These are phyloP conservation scores for Claviceps africana DNA, from an alignment of 2,329 filamentous ascomycete genomes.

Conservation along the genomic window DNA sequence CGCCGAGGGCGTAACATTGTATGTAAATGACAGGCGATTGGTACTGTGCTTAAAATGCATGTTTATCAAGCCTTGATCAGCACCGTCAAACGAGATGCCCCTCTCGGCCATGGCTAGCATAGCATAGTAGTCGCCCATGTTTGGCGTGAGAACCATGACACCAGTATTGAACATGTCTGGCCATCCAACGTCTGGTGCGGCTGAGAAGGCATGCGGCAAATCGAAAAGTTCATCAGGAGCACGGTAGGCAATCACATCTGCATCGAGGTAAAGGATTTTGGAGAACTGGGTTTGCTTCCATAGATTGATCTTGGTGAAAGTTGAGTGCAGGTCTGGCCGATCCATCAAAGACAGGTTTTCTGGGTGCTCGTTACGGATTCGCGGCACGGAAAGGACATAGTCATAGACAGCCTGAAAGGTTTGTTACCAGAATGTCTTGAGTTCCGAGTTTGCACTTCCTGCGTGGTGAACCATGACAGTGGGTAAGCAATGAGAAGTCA, in stretches of 20 bases:
- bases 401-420: conserved; percentile 62
- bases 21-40: conserved; percentile 83
- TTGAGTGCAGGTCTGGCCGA: conserved; percentile 74
- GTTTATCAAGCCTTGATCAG: conserved; percentile 89
- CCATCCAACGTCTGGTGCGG: conserved; percentile 93
- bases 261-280: conserved; percentile 88
- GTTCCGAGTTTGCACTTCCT: neutral
- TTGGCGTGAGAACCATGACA: conserved; percentile 80
- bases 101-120: conserved; percentile 70
- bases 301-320: conserved; percentile 91
- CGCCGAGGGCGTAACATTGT: conserved; percentile 92
- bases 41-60: conserved; percentile 78
- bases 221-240: conserved; percentile 88
- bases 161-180: conserved; percentile 98
- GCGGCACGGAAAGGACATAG: conserved; percentile 71
- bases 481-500: neutral
- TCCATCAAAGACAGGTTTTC: conserved; percentile 86
- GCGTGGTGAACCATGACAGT: neutral
- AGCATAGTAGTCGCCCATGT: conserved; percentile 77
- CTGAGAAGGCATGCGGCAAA: conserved; percentile 42
- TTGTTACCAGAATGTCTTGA: neutral
- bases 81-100: conserved; percentile 90
- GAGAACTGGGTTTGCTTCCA: conserved; percentile 86
- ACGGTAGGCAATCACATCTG: conserved; percentile 80
- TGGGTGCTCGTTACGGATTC: conserved; percentile 61